A percentile compares a stretch with the other conserved stretches of the same genome.
Conservation (phyloP, 495 filamentous ascomycete genomes). For the Penicillium crystallinum region DNA sequence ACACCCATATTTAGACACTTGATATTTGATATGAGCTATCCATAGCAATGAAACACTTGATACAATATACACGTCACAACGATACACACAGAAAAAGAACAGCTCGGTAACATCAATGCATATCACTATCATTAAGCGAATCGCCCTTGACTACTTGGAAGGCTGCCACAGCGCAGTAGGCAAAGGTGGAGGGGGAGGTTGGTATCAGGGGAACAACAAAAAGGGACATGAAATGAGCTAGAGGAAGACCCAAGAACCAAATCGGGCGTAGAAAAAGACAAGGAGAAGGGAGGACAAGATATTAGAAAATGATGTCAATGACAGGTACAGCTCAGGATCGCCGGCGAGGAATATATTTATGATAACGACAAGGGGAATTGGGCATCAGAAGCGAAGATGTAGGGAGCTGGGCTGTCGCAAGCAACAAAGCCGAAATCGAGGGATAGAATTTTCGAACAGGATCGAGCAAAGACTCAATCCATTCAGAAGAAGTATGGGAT, state of each 20-base stretch:
- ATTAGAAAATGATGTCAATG: slow-evolving; percentile 16
- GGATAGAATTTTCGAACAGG: background rate
- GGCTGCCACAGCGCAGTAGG: background rate
- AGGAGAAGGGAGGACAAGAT: slow-evolving; percentile 7
- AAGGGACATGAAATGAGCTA: background rate
- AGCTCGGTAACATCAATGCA: background rate
- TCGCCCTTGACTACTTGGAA: background rate
- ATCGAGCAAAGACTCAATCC: background rate
- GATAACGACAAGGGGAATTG: slow-evolving; percentile 23
- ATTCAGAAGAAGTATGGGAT: slow-evolving; percentile 46
- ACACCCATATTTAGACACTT: no score
- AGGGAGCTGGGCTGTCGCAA: slow-evolving; percentile 4
- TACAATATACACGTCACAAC: background rate
- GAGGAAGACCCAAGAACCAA: background rate
- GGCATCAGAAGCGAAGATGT: slow-evolving; percentile 8
- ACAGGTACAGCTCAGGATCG: slow-evolving; percentile 13
- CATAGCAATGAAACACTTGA: background rate
- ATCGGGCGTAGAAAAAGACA: background rate
- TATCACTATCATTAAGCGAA: slow-evolving; percentile 9
- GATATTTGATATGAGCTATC: background rate
- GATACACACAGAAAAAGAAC: background rate
- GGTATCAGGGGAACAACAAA: background rate
- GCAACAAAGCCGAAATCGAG: background rate
- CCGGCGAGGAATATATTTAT: slow-evolving; percentile 30
- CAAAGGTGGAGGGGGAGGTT: background rate